Evolutionary conservation across 257 asterid species (phyloP).

Genomic region (Nicotiana sylvestris): DNA sequence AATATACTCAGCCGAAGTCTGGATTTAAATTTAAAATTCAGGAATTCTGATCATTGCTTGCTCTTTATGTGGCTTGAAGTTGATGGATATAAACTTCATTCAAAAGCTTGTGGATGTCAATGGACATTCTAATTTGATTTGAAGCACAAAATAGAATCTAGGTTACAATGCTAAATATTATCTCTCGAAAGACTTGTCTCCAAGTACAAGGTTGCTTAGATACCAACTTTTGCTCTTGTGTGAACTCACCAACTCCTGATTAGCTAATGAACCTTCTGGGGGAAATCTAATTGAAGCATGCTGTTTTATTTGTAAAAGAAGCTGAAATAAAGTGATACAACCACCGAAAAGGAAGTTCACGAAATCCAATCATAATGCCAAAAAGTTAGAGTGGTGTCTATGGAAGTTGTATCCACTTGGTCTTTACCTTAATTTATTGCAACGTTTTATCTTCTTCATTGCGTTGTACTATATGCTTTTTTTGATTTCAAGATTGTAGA

Average conservation of each 20-base stretch:
- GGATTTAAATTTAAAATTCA: neutral
- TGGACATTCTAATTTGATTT: constrained; percentile 1
- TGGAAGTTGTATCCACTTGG: neutral
- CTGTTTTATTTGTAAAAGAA: neutral
- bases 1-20: neutral
- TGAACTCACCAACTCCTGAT: neutral
- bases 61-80: neutral
- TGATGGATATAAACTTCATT: neutral
- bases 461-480: constrained; percentile 17
- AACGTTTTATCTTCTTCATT: constrained; percentile 14
- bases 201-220: neutral
- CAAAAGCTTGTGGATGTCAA: neutral
- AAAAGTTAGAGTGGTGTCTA: neutral
- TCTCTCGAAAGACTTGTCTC: neutral
- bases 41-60: neutral
- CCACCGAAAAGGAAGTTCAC: neutral
- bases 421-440: constrained; percentile 8
- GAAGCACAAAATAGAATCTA: neutral
- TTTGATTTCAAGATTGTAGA: neutral
- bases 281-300: neutral
- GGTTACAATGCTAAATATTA: neutral
- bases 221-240: neutral
- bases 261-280: neutral
- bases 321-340: neutral
- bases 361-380: neutral